These are phyloP conservation scores for Hypoxylon sp. DNA, from an alignment of 2,329 filamentous ascomycete species.

Conservation along the genomic window DNA sequence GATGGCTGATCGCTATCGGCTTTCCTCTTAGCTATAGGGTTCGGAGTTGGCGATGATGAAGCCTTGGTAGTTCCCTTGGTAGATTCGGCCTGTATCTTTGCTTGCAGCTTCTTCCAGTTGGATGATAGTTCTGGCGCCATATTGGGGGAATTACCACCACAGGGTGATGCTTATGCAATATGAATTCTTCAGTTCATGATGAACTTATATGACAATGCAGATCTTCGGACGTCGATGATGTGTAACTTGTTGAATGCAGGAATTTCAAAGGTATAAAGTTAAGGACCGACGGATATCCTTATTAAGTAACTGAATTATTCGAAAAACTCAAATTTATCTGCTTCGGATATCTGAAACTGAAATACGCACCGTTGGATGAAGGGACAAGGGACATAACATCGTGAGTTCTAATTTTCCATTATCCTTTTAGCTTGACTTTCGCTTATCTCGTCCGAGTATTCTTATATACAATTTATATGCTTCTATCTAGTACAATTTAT, in stretches of 20 bases:
- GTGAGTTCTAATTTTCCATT: conserved; percentile 18
- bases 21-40: conserved; percentile 54
- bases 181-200: no score
- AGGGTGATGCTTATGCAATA: no score
- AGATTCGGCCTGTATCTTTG: conserved; percentile 61
- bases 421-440: not conserved
- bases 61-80: conserved; percentile 43
- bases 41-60: conserved; percentile 28
- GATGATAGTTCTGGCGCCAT: conserved; percentile 65
- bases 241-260: no score
- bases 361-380: no score
- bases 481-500: not conserved
- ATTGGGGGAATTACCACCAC: conserved; percentile 13
- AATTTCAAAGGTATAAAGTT: no score
- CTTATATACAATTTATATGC: not conserved
- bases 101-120: conserved; percentile 83
- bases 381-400: no score
- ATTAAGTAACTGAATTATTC: no score
- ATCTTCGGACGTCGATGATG: no score
- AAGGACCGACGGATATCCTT: no score
- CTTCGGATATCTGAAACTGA: no score
- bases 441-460: not conserved
- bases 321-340: no score
- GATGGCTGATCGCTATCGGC: conserved; percentile 41
- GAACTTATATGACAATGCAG: no score